Conservation (phyloP, 1,139 yeast species). For the Saccharomyces hybrid region DNA sequence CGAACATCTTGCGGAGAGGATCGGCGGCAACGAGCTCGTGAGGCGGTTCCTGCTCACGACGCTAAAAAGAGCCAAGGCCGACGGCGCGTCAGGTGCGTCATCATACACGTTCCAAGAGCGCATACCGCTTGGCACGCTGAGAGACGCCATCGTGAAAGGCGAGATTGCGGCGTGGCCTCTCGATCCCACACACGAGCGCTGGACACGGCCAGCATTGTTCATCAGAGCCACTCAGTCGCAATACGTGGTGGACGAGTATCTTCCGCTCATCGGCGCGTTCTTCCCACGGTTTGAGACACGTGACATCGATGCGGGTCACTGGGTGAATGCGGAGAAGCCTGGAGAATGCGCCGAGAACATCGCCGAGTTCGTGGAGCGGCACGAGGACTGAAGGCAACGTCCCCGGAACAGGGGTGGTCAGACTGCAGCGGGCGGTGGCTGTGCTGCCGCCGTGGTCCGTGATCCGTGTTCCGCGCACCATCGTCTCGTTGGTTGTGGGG, state of each 20-base stretch:
- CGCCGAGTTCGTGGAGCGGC: slow-evolving; percentile 49
- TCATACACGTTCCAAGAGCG: slow-evolving; percentile 34
- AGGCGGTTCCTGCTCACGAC: slow-evolving; percentile 56
- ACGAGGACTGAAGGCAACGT: slow-evolving; percentile 38
- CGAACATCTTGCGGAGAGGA: slow-evolving; percentile 44
- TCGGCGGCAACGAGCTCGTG: slow-evolving; percentile 54
- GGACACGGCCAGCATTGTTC: slow-evolving; percentile 68
- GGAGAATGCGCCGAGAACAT: slow-evolving; percentile 53
- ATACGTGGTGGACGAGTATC: slow-evolving; percentile 79
- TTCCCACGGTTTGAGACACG: slow-evolving; percentile 72
- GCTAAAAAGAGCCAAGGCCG: slow-evolving; percentile 45
- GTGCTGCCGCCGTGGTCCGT: slow-evolving; percentile 14
- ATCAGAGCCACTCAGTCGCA: slow-evolving; percentile 70
- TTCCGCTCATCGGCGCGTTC: slow-evolving; percentile 65
- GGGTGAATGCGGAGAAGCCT: slow-evolving; percentile 82
- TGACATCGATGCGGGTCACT: slow-evolving; percentile 82
- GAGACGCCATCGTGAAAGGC: slow-evolving; percentile 55
- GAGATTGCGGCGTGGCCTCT: slow-evolving; percentile 74
- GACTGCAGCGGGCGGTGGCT: background rate
- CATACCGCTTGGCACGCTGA: slow-evolving; percentile 64
- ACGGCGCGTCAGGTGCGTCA: slow-evolving; percentile 26
- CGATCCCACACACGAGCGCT: slow-evolving; percentile 46
- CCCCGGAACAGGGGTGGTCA: slow-evolving; percentile 2
- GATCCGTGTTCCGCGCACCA: background rate
- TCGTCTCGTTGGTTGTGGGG: background rate